These are phyloP conservation scores for Yamadazyma sp. DNA, from an alignment of 805 yeast species.

Conservation along the genomic window DNA sequence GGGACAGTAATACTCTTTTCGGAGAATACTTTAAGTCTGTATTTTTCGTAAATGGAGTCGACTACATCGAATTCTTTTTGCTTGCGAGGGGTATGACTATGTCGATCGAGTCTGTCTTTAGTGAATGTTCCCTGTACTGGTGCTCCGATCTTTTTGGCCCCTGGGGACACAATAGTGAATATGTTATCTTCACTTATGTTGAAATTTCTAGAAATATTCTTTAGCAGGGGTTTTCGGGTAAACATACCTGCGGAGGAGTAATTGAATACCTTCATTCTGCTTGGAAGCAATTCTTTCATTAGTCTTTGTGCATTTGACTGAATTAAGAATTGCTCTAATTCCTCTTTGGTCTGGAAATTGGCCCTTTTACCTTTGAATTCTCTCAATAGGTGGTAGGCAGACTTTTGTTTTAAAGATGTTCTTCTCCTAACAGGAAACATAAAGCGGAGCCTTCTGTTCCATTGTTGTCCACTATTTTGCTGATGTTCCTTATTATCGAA, in stretches of 20 bases:
- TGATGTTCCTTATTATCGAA: constrained; percentile 8
- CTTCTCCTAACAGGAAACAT: constrained; percentile 37
- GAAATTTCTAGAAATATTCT: constrained; percentile 10
- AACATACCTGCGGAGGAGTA: constrained; percentile 18
- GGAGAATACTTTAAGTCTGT: constrained; percentile 27
- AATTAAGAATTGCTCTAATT: constrained; percentile 22
- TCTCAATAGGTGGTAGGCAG: constrained; percentile 14
- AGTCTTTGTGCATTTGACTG: constrained; percentile 20
- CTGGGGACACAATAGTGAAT: constrained; percentile 13
- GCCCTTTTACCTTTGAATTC: constrained; percentile 15
- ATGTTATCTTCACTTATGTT: constrained; percentile 7
- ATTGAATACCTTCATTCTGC: constrained; percentile 25
- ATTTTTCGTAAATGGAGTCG: constrained; percentile 27
- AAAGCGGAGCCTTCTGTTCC: constrained; percentile 15
- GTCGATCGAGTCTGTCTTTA: constrained; percentile 13
- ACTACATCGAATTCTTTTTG: constrained; percentile 14
- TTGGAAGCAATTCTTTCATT: constrained; percentile 31
- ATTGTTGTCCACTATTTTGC: constrained; percentile 3
- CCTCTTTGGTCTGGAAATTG: constrained; percentile 21
- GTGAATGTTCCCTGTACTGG: constrained; percentile 19
- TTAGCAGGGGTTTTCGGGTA: constrained; percentile 17
- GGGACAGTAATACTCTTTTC: constrained; percentile 24
- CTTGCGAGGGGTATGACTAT: neutral
- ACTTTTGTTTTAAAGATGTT: constrained; percentile 27
- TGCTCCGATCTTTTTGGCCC: constrained; percentile 13